These are phyloP conservation scores for Carex scoparia DNA, from an alignment of 176 grass and related monocot genomes.

Conservation along the genomic window DNA sequence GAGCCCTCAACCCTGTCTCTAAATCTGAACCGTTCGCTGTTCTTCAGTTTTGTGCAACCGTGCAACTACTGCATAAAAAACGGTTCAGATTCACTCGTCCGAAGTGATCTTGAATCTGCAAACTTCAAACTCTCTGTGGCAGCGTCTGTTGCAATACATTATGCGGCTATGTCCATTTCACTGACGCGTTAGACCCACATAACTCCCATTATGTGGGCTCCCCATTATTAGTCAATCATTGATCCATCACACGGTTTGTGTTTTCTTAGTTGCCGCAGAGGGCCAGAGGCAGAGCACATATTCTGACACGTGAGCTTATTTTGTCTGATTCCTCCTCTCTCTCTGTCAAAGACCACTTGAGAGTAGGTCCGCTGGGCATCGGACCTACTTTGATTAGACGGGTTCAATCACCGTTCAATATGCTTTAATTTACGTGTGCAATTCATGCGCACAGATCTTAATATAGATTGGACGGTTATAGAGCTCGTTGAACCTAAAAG, in stretches of 20 bases:
- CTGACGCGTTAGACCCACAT: background rate
- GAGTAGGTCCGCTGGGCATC: too few species aligned
- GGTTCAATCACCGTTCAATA: too few species aligned
- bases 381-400: too few species aligned
- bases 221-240: background rate
- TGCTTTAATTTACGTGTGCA: too few species aligned
- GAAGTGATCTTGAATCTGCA: background rate
- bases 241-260: background rate
- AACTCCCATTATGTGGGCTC: background rate
- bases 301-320: background rate
- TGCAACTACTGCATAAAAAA: too few species aligned
- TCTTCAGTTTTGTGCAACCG: background rate
- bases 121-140: background rate
- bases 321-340: background rate
- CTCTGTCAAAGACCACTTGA: background rate
- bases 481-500: too few species aligned
- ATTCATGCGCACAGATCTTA: too few species aligned
- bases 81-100: background rate
- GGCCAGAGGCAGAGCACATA: background rate
- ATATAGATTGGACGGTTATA: too few species aligned
- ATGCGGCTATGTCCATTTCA: background rate
- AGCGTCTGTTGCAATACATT: background rate
- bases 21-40: background rate
- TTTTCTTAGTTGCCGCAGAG: background rate
- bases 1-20: background rate